A percentile compares a stretch with the other conserved stretches of the same genome.
Conservation (phyloP, 441 rosid species). For the Syzygium malaccense region DNA sequence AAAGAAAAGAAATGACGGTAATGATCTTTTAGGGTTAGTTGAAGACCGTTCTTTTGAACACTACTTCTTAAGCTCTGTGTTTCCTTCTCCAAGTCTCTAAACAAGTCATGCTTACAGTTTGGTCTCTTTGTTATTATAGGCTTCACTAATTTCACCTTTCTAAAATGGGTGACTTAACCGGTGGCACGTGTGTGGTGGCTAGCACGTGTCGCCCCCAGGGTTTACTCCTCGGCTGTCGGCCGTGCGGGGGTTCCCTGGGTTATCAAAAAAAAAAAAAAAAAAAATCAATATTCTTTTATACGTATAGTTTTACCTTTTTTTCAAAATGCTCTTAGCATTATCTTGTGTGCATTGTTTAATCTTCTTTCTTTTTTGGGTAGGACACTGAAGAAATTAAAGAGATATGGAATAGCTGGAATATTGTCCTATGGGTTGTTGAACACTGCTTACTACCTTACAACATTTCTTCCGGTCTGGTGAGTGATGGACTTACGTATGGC, state of each 20-base stretch:
- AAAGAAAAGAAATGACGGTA: neutral
- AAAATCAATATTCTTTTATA: neutral
- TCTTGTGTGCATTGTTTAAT: neutral
- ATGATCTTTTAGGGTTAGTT: neutral
- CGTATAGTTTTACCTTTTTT: neutral
- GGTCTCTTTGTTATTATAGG: neutral
- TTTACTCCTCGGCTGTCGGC: too few species aligned
- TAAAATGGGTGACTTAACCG: too few species aligned
- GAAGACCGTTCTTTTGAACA: neutral
- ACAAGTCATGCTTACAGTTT: neutral
- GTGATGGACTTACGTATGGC: conserved; percentile 10
- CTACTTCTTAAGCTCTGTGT: neutral
- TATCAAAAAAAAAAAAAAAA: too few species aligned
- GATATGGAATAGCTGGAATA: conserved; percentile 80
- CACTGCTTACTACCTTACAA: conserved; percentile 67
- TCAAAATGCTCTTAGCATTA: neutral
- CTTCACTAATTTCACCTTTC: neutral
- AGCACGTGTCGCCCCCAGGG: too few species aligned
- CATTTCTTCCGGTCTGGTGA: conserved; percentile 82
- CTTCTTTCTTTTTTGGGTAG: conserved; percentile 22
- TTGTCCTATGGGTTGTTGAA: conserved; percentile 79
- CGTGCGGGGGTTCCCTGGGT: too few species aligned
- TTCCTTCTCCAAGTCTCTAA: neutral
- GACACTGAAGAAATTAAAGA: conserved; percentile 56
- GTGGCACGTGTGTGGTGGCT: too few species aligned